Base-by-base conservation (phyloP, 441 rosid species). In the Metrosideros polymorpha region DNA sequence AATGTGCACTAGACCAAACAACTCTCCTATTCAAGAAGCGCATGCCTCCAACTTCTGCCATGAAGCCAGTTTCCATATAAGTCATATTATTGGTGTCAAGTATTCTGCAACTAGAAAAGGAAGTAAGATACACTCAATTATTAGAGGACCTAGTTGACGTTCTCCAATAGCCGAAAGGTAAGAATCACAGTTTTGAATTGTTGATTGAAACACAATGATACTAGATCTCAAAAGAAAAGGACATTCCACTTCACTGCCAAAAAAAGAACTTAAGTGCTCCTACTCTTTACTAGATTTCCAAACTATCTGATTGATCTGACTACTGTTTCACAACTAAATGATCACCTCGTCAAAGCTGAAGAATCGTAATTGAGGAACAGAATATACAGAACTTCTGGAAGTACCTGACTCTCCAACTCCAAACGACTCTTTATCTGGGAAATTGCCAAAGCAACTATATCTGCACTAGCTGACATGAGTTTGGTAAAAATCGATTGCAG, bases 401-500 rank as follows among this genome's bases (percentile, higher is more conserved):
- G 85, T 82, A 95, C 99, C 97, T 91, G 86, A 59, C 91, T 90
- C 91, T 95, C 94, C 42, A 55, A n/a, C 47, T 88, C 91, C 86
- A 96, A 85, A 84, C 99, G 95, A 85, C 39, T 85, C 89, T 91
- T 96, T 93, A 98, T 84, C 77, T 92, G 90, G 8, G 94, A 87
- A 86, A 94, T 86, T 51, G 86, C 92, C 90, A 90, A 87, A 43
- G 92, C 85, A 35, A 95, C 92, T 85, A 88, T 91, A 84, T 95
- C 95, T 87, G 82, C 90, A 84, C 87, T 90, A 77, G 98, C 97
- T 43, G 93, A 93, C 95, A 94, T 96, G 57, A 96, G 93, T 32
- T 94, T 93, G 50, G 99, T 98, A 89, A 98, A 98, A 89, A 94
- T 89, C 55, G 93, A 92, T 82, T 89, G 92, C 89, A 98, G 71